Percentiles rank a stretch among this genome's conserved stretches.
Evolutionary conservation across 75 land plant genomes (phyloP).

Genomic region (Gnetum montanum): DNA sequence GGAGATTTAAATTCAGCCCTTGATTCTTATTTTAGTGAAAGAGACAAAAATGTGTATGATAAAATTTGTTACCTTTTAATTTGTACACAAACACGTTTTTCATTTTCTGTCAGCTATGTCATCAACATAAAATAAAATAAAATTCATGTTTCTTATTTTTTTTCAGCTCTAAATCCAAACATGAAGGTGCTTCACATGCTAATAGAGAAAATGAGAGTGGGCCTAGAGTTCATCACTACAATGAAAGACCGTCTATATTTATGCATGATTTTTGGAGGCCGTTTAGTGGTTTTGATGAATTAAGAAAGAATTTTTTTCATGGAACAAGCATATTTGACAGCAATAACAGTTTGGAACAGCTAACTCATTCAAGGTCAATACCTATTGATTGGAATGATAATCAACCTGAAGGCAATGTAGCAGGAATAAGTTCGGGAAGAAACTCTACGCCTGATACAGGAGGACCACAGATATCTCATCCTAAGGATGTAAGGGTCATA

Average conservation of each 20-base stretch:
- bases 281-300: not conserved
- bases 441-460: not conserved
- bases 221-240: not conserved
- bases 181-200: not conserved
- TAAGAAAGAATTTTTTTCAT: not conserved
- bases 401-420: not conserved
- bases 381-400: not conserved
- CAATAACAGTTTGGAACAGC: not conserved
- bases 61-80: no score
- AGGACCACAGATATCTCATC: not conserved
- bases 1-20: not conserved
- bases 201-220: not conserved
- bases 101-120: not conserved
- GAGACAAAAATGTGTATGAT: not conserved
- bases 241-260: not conserved
- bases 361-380: not conserved
- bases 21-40: not conserved
- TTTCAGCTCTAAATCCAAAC: not conserved
- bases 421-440: not conserved
- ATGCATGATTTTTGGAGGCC: not conserved
- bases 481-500: not conserved
- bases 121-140: not conserved
- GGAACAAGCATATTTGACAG: not conserved
- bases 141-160: not conserved
- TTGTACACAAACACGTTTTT: not conserved